Evolutionary conservation across 768 basidiomycete genomes (phyloP), one percentile per base, ranked within the genome.

Genomic region (Hericium alpestre): DNA sequence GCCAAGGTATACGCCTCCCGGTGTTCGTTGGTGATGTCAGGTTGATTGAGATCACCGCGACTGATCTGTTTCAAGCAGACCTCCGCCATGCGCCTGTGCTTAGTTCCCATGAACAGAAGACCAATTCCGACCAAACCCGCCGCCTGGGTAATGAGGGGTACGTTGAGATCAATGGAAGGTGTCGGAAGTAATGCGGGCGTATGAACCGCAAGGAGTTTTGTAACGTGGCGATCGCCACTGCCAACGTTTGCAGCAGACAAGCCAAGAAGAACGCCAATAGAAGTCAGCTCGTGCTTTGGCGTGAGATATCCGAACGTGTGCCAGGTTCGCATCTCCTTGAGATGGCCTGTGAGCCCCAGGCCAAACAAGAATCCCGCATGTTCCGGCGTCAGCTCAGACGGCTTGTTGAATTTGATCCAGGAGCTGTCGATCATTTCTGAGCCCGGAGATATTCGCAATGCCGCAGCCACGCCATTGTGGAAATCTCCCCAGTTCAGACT

Each of bases 321-420:
- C 90, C 93, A 95, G 1, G 91, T 92, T 64, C 90, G 71, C 82
- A 99, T 83, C 58, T 86, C 83, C 61, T 84, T 83, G 59, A 98
- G 76, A 67, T 97, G 94, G 0, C 96, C 96, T 1, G 85, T 90
- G 22, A 99, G 74, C 0, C 96, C 96, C 9, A 99, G 78, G 15
- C 91, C 96, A 41, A 91, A 83, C 46, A 99, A 75, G 72, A 97
- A 93, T 2, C 96, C 96, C n/a, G 93, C 96, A 66, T 98, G 96
- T 65, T 93, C 86, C 0, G 94, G 84, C 4, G 89, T 93, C 54
- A 94, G 78, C 48, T 94, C 90, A 0, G 83, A 78, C 0, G 96
- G 95, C 64, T 89, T 90, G 70, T 98, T 95, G 77, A 94, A 97
- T 13, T 87, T 85, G 54, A 96, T 93, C 91, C 94, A 97, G 0